Conservation (phyloP, 2,329 filamentous ascomycete species). For the Diaporthe destruens region DNA sequence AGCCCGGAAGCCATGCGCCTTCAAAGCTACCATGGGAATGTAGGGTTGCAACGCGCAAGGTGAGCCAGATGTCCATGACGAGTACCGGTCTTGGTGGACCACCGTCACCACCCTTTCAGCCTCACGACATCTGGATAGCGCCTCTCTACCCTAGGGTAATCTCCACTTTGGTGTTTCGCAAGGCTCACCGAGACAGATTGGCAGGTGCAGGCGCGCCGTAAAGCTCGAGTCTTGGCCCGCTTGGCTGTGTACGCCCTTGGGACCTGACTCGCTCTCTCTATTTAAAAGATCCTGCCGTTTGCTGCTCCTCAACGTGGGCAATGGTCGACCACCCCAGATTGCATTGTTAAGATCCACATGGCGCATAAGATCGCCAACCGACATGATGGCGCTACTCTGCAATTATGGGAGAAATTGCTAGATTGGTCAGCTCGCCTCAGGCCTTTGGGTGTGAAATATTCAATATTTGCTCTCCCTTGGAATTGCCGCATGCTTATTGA, state of each 20-base stretch:
- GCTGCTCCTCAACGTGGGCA: not conserved
- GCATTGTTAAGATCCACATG: conserved; percentile 26
- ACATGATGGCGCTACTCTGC: not conserved
- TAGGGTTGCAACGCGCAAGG: not conserved
- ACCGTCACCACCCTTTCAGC: conserved; percentile 2
- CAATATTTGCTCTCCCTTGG: too few species aligned
- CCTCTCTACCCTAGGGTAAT: conserved; percentile 30
- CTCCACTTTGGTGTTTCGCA: conserved; percentile 32
- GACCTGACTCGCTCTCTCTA: not conserved
- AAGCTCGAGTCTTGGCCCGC: conserved; percentile 31
- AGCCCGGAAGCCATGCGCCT: not conserved
- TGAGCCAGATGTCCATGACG: not conserved
- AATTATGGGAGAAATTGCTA: conserved; percentile 7
- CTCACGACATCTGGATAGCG: conserved; percentile 6
- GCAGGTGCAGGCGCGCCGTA: not conserved
- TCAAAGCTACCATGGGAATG: not conserved
- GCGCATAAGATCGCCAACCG: conserved; percentile 20
- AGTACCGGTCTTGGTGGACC: conserved; percentile 15
- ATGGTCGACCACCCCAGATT: not conserved
- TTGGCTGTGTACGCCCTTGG: not conserved
- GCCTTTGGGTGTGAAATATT: too few species aligned
- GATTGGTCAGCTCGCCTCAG: conserved; percentile 20
- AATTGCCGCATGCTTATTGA: too few species aligned
- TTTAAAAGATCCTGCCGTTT: not conserved
- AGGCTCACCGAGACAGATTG: conserved; percentile 30